Base-by-base conservation (phyloP, 129 eudicot genomes). In the Centella asiatica region DNA sequence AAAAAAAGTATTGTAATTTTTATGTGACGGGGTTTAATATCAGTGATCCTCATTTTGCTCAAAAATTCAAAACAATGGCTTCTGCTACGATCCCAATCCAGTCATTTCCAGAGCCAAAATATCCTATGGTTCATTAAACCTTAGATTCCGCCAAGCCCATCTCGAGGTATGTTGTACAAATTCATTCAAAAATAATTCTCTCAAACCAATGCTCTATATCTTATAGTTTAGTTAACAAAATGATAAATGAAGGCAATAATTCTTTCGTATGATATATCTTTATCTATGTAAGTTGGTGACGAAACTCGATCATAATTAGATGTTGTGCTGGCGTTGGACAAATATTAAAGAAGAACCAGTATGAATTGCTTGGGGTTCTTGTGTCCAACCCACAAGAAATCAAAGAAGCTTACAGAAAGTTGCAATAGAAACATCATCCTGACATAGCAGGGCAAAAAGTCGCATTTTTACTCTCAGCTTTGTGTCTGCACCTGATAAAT, bases 401-500 rank as follows among this genome's bases (percentile, higher is more conserved):
- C 64, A 85, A 79, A 72, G 83, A 76, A 51, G 81, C 89, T 18
- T 82, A 85, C 77, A 76, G 89, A 53, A 82, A 77, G 44, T 61
- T 81, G 73, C 95, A 85, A 48, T 81, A 85, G 78, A 85, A 60
- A 51, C 59, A 85, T 56, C 95, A 85, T 45, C 89, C 95, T 11
- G 95, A 86, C 62, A 86, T 82, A 63, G 86, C 82, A 6, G 95
- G 95, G 63, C 84, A 79, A 49, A 22, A 86, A 84, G 89, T 77
- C 29, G 7, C 29, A 44, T 69, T 69, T 32, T 6, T 66, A 44
- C 36, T 44, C 64, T 3, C 39, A 3, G 4, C 9, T 3, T 34
- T 4, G 39, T 34, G 39, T 34, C 39, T 34, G n/a, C n/a, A 34
- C 39, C 9, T 9, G 4, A 4, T 34, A 34, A 34, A 4, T 34